Evolutionary conservation across 2,329 filamentous ascomycete species (phyloP), one percentile per base, ranked within the genome.

Genomic region (Paecilomyces dactylethromorphus): DNA sequence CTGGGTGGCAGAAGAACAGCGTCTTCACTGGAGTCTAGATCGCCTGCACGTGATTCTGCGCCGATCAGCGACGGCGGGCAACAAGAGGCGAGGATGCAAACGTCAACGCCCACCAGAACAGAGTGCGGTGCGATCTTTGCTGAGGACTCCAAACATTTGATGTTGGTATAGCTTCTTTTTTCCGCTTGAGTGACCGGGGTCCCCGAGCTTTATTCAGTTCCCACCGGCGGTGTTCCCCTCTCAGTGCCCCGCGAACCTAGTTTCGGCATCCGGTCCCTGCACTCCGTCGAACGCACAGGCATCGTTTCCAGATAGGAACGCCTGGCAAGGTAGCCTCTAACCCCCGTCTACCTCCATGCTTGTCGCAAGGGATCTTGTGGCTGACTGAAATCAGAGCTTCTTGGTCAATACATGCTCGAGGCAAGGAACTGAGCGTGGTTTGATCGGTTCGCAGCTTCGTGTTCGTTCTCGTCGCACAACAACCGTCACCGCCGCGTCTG

Each of bases 391-490:
- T 18, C n/a, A 45, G 39, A 18, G 15, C n/a, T 8, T 18, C 39
- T 45, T 45, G 39, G 39, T 45, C 39, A 45, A 45, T 18, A 45
- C 39, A 45, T 45, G 39, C 39, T 45, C 39, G n/a, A 45, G 39
- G 39, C 39, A n/a, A 45, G 8, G 39, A 45, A 45, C 39, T 45
- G 39, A 45, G 39, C 11, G 39, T 45, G 39, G 21, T 13, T 26
- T 29, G 50, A 52, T 29, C 50, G 21, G 18, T 11, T 21, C 21
- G 26, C 50, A 24, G 50, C 50, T 15, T 70, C 65, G 64, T 64
- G 61, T 67, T 62, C 58, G 13, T 45, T 60, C 55, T 65, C 66
- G 68, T 68, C 70, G 70, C 71, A 73, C 71, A 73, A 70, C 64
- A 66, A 66, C 62, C 64, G 50, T 29, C 60, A 53, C 59, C 60